Conservation (phyloP, 768 basidiomycete genomes). For the Botryobasidium botryosum region DNA sequence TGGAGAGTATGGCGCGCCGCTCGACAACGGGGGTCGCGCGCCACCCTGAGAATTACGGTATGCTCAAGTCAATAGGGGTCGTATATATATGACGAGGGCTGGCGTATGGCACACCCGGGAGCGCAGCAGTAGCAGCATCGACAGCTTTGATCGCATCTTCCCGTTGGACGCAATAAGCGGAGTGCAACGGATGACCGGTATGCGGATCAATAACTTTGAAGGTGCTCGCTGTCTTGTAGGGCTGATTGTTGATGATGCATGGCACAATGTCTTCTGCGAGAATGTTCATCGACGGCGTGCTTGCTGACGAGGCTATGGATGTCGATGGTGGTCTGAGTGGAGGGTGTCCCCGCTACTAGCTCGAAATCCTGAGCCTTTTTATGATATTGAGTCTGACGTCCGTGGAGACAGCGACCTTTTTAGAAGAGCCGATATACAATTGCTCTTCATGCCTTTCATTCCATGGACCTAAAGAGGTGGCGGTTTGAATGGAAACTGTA, state of each 20-base stretch:
- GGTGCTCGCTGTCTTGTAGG: not conserved
- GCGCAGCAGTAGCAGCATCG: slow-evolving; percentile 3
- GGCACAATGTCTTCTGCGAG: no score
- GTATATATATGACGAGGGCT: not conserved
- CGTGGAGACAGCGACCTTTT: no score
- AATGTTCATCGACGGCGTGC: no score
- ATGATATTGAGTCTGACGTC: no score
- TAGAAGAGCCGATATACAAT: no score
- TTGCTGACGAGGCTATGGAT: no score
- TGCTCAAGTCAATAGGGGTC: not conserved
- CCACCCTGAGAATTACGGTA: slow-evolving; percentile 1
- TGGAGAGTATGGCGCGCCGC: slow-evolving; percentile 13
- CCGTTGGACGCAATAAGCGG: not conserved
- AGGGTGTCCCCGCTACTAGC: no score
- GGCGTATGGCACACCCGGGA: not conserved
- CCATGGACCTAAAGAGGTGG: no score
- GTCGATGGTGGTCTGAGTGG: no score
- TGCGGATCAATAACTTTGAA: slow-evolving; percentile 5
- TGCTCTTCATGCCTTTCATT: no score
- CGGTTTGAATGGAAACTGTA: no score
- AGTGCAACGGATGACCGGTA: not conserved
- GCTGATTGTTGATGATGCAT: slow-evolving; percentile 1
- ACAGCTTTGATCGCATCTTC: slow-evolving; percentile 1
- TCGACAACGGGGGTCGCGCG: slow-evolving; percentile 5
- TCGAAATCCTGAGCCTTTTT: no score